Evolutionary conservation across 23 red algal genomes (phyloP).

Genomic region (Agarophyton chilense): DNA sequence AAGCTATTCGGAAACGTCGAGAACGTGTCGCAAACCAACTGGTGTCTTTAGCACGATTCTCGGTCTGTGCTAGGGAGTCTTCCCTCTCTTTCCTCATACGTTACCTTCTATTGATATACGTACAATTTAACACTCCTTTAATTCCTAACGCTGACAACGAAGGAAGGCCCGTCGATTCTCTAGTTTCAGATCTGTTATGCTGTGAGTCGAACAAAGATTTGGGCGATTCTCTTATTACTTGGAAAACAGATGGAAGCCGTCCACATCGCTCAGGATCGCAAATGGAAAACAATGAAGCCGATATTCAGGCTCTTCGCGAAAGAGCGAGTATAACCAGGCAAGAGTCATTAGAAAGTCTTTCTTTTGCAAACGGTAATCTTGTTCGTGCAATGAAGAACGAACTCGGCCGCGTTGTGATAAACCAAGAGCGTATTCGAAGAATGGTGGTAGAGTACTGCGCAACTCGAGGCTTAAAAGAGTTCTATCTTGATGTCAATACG

Average conservation of each 20-base stretch:
- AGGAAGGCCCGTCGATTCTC: not conserved
- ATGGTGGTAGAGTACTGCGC: conserved; percentile 61
- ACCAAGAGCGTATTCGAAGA: not conserved
- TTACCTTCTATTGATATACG: conserved; percentile 52
- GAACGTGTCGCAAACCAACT: conserved; percentile 34
- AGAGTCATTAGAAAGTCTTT: conserved; percentile 48
- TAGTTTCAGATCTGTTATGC: conserved; percentile 26
- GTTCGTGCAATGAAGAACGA: conserved; percentile 32
- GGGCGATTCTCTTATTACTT: not conserved
- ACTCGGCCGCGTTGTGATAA: conserved; percentile 44
- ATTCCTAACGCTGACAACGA: not conserved
- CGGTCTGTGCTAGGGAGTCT: conserved; percentile 41
- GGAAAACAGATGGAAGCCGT: conserved; percentile 41
- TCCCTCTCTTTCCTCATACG: conserved; percentile 53
- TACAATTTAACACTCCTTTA: conserved; percentile 46
- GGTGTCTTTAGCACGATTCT: conserved; percentile 31
- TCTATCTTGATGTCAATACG: not conserved
- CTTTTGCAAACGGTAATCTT: conserved; percentile 53
- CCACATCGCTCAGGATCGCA: not conserved
- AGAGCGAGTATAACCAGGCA: conserved; percentile 55
- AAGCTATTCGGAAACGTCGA: conserved; percentile 31
- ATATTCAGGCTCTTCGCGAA: conserved; percentile 59
- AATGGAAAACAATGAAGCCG: conserved; percentile 4
- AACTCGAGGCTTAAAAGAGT: conserved; percentile 16
- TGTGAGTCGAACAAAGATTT: not conserved